phyloP scores from a whole-genome alignment of 257 asterid species.

The Anisodus tanguticus region DNA sequence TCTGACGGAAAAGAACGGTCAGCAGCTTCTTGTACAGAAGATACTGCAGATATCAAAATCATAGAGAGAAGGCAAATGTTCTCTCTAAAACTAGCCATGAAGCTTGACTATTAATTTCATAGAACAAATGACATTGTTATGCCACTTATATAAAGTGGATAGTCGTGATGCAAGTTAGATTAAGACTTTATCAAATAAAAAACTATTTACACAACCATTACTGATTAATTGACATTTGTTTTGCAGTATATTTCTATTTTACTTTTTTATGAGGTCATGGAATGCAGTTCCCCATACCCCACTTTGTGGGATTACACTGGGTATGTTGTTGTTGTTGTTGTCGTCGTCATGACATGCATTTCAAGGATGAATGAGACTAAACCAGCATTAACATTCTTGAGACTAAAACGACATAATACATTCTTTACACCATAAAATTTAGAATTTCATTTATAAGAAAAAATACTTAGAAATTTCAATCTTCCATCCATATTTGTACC shows the following conservation, averaged over 20 bases:
- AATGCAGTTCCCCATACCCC: too few relatives aligned
- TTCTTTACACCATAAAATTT: neutral
- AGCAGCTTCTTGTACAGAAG: neutral
- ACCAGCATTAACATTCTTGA: too few relatives aligned
- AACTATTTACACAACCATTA: neutral
- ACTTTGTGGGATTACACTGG: too few relatives aligned
- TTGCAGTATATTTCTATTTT: neutral
- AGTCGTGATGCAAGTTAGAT: neutral
- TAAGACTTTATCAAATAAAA: neutral
- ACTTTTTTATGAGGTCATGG: too few relatives aligned
- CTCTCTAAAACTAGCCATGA: neutral
- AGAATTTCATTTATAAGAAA: neutral
- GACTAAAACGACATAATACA: neutral
- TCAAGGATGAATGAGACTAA: neutral
- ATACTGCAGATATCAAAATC: neutral
- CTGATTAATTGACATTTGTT: neutral
- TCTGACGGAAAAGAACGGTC: neutral
- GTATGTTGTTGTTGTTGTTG: too few relatives aligned
- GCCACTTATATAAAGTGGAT: neutral
- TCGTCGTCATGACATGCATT: neutral
- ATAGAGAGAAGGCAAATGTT: neutral
- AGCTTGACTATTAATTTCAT: neutral
- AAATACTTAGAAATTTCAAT: neutral
- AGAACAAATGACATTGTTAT: neutral
- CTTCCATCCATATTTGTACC: conserved; percentile 43